phyloP scores from a whole-genome alignment of 2,329 filamentous ascomycete species.

The Colletotrichum orbiculare region DNA sequence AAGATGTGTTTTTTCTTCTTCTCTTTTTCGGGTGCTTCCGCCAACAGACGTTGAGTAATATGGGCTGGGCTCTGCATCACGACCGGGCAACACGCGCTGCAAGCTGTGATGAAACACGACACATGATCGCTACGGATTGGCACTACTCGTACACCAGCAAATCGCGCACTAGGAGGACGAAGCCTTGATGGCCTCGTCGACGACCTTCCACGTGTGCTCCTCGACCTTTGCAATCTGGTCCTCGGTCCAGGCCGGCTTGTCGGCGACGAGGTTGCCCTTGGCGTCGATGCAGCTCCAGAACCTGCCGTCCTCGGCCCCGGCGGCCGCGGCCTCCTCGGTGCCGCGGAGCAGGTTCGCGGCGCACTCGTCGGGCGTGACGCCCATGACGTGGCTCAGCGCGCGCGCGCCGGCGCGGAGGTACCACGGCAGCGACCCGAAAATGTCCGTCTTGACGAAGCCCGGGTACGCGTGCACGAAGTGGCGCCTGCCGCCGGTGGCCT shows the following conservation, averaged over 20 bases:
- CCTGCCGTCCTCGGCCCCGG: slow-evolving; percentile 37
- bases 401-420: slow-evolving; percentile 39
- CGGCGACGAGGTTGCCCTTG: slow-evolving; percentile 42
- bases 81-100: too few species aligned
- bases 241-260: slow-evolving; percentile 43
- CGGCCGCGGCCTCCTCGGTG: slow-evolving; percentile 17
- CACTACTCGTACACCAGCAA: too few species aligned
- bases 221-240: slow-evolving; percentile 44
- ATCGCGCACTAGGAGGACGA: too few species aligned
- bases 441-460: slow-evolving; percentile 49
- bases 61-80: too few species aligned
- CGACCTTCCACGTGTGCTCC: slow-evolving; percentile 46
- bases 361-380: slow-evolving; percentile 42
- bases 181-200: slow-evolving; percentile 37
- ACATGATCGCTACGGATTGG: too few species aligned
- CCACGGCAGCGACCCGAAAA: slow-evolving; percentile 45
- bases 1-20: too few species aligned
- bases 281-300: slow-evolving; percentile 44
- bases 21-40: too few species aligned
- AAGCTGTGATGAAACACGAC: too few species aligned
- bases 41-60: too few species aligned
- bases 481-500: slow-evolving; percentile 36
- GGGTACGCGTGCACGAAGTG: slow-evolving; percentile 55
- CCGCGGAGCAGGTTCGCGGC: slow-evolving; percentile 44
- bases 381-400: slow-evolving; percentile 38